Base-by-base conservation (phyloP, 1,139 yeast genomes). In the Debaryomyces singareniensis region DNA sequence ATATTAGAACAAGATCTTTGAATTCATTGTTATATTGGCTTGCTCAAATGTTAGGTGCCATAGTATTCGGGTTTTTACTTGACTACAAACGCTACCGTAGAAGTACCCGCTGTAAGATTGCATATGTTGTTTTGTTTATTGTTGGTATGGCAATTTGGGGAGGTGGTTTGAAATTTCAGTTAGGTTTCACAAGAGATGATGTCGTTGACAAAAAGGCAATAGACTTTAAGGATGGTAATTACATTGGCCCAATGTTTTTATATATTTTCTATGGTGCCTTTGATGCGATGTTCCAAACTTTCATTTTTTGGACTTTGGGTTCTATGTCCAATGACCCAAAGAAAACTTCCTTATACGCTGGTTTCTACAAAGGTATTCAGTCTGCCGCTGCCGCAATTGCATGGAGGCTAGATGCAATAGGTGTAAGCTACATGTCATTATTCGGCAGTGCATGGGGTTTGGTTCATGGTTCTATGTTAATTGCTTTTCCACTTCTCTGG, bases 381-480 rank as follows among this genome's bases (percentile, higher is more conserved):
- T 68, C 77, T 16, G 80, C 78, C 10, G 80, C 78, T 46, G 75
- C 77, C 13, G 81, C 78, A 14, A 59, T 76, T 35, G 71, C 68
- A 7, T 76, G 82, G 81, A 55, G 78, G 43, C 54, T 76, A 37
- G 80, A 76, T 45, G 68, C 75, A 22, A 40, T 57, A 30, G 51
- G 49, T 4, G 44, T 42, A 12, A 54, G 73, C 13, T 75, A 60
- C 51, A 58, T 61, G 46, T 46, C 51, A 32, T 50, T 73, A 55
- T 75, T 73, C 43, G 75, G 60, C 9, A 59, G 74, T 15, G 62
- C 72, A 13, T 75, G 82, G 82, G 81, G 62, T n/a, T 55, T 76
- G 41, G 55, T 66, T 26, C 59, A 56, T 25, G 80, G 68, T 10
- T 58, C 78, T 14, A 55, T 76, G 35, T 18, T 70, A 9, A 38